These are phyloP conservation scores for Nemania serpens DNA, from an alignment of 2,329 filamentous ascomycete genomes.

Conservation along the genomic window DNA sequence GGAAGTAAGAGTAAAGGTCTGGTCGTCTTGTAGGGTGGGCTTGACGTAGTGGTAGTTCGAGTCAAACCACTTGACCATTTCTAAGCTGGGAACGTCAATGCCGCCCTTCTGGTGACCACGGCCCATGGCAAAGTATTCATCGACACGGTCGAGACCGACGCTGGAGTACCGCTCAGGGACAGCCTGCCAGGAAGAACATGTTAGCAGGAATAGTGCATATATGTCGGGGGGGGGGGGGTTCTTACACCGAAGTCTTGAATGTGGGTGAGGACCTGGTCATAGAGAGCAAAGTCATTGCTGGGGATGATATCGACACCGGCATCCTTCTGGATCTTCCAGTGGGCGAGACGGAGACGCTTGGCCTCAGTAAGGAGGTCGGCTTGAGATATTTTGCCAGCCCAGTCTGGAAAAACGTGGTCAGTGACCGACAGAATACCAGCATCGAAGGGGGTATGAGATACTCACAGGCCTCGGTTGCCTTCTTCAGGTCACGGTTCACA, in stretches of 20 bases:
- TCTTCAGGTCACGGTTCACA: conserved; percentile 98
- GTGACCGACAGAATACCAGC: conserved; percentile 18
- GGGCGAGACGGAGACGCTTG: conserved; percentile 92
- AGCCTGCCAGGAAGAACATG: conserved; percentile 58
- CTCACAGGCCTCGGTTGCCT: conserved; percentile 92
- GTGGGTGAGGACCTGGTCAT: conserved; percentile 96
- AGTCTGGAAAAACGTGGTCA: conserved; percentile 54
- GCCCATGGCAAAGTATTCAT: conserved; percentile 99
- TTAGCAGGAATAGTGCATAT: conserved; percentile 25
- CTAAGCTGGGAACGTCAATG: conserved; percentile 89
- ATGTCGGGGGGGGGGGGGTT: neutral
- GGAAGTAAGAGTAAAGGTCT: conserved; percentile 86
- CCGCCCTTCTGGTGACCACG: conserved; percentile 96
- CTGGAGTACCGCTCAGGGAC: conserved; percentile 92
- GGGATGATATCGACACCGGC: conserved; percentile 97
- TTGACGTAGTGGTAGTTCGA: conserved; percentile 99
- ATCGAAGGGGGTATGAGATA: conserved; percentile 29
- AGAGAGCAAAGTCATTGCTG: conserved; percentile 99
- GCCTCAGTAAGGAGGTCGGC: conserved; percentile 90
- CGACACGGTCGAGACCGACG: conserved; percentile 83
- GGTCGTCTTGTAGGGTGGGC: conserved; percentile 95
- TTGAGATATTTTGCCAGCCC: conserved; percentile 92
- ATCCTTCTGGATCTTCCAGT: conserved; percentile 99
- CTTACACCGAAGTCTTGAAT: conserved; percentile 96
- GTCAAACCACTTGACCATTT: conserved; percentile 99